A percentile compares a stretch with the other conserved stretches of the same genome.
Conservation (phyloP, 148 eudicot species). For the Dianthus caryophyllus region DNA sequence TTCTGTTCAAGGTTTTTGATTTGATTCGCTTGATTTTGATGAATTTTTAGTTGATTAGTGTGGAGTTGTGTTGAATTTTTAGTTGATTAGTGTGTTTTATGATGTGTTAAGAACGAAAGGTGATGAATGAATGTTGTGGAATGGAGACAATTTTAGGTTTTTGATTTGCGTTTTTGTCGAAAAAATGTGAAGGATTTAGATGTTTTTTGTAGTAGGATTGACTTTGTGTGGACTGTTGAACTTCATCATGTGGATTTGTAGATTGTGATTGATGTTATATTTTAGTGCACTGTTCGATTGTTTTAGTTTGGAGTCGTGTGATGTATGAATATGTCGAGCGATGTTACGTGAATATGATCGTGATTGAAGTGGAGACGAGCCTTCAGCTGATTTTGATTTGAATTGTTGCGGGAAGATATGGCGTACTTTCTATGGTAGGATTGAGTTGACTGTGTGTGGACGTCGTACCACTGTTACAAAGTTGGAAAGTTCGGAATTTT, state of each 20-base stretch:
- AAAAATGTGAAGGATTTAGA: constrained; percentile 13
- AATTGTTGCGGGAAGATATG: background rate
- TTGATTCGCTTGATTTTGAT: too few species aligned
- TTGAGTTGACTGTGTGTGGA: constrained; percentile 14
- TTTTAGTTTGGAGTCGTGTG: constrained; percentile 1
- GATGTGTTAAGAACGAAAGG: too few species aligned
- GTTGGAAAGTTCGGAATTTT: background rate
- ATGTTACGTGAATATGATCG: background rate
- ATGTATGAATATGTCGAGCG: background rate
- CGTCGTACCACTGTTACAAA: background rate
- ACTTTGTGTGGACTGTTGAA: constrained; percentile 4
- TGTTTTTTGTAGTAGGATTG: constrained; percentile 4
- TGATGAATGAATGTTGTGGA: background rate
- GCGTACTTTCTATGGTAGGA: background rate
- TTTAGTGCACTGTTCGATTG: background rate
- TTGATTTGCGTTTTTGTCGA: background rate
- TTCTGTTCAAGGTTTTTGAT: constrained; percentile 50
- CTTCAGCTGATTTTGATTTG: background rate
- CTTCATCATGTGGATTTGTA: too few species aligned
- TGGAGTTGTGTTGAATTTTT: too few species aligned
- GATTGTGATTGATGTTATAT: background rate
- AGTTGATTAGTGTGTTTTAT: too few species aligned
- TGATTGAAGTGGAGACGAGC: background rate
- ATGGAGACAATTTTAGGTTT: background rate
- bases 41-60: too few species aligned